Percentiles rank a stretch among this genome's conserved stretches.
phyloP scores from a whole-genome alignment of 441 rosid genomes.

The Populus hybrid region DNA sequence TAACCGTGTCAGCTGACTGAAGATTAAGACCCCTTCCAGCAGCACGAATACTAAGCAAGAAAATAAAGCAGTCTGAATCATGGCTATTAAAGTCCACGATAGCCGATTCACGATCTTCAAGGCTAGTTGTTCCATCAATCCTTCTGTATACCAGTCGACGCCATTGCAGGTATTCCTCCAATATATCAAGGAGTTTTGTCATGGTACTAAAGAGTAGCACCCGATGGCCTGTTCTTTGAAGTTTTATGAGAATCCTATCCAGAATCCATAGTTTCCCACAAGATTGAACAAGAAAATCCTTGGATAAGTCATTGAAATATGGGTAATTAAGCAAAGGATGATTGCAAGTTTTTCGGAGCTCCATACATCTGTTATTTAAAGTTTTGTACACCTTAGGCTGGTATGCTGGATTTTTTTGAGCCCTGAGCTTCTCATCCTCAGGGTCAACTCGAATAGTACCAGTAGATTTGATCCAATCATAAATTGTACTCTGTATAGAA shows the following conservation, averaged over 20 bases:
- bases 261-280: slow-evolving; percentile 98
- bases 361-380: slow-evolving; percentile 98
- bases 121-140: slow-evolving; percentile 99
- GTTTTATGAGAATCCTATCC: slow-evolving; percentile 93
- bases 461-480: slow-evolving; percentile 99
- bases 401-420: slow-evolving; percentile 73
- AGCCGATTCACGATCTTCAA: slow-evolving; percentile 99
- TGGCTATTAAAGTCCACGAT: slow-evolving; percentile 93
- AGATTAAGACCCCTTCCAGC: slow-evolving; percentile 99
- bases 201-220: slow-evolving; percentile 98
- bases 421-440: slow-evolving; percentile 80
- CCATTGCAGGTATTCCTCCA: slow-evolving; percentile 99
- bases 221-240: slow-evolving; percentile 93
- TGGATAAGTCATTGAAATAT: slow-evolving; percentile 75
- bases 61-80: slow-evolving; percentile 88
- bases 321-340: slow-evolving; percentile 99
- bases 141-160: slow-evolving; percentile 84
- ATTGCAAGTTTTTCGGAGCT: slow-evolving; percentile 94
- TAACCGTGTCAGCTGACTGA: slow-evolving; percentile 97
- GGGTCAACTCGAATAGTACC: slow-evolving; percentile 98
- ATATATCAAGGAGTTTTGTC: slow-evolving; percentile 97
- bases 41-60: slow-evolving; percentile 97
- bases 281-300: slow-evolving; percentile 90
- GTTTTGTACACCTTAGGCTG: slow-evolving; percentile 75
- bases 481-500: slow-evolving; percentile 89